phyloP scores from a whole-genome alignment of 345 rosid genomes.

The Jatropha curcas region DNA sequence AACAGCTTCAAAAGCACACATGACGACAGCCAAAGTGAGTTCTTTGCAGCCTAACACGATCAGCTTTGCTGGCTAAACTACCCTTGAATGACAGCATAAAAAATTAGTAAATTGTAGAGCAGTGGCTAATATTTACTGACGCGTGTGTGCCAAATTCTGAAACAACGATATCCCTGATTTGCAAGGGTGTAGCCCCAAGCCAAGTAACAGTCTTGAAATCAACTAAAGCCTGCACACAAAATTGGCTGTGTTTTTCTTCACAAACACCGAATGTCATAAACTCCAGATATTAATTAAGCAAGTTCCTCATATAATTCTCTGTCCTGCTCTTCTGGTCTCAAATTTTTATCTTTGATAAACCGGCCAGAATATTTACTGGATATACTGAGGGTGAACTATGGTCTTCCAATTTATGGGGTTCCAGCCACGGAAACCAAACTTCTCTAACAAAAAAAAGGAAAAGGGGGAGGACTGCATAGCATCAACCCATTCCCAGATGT shows the following conservation, averaged over 20 bases:
- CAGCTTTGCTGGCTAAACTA: neutral
- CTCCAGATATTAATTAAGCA: neutral
- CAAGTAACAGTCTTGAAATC: neutral
- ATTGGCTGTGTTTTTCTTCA: neutral
- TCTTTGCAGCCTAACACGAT: too few species aligned
- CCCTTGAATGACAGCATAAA: neutral
- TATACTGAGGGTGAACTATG: too few species aligned
- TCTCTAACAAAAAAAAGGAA: too few species aligned
- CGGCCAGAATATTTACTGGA: too few species aligned
- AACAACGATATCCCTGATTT: neutral
- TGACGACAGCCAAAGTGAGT: constrained; percentile 41
- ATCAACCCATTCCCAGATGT: too few species aligned
- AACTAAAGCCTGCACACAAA: neutral
- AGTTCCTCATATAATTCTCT: too few species aligned
- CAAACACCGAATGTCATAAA: neutral
- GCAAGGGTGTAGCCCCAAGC: neutral
- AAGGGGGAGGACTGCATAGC: too few species aligned
- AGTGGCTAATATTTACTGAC: neutral
- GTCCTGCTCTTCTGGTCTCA: too few species aligned
- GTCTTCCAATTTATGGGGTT: too few species aligned
- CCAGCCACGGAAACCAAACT: too few species aligned
- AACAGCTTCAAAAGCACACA: constrained; percentile 39
- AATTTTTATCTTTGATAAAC: too few species aligned
- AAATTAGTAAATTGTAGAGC: neutral
- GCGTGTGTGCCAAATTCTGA: neutral